Base-by-base conservation (phyloP, 176 grass and related monocot genomes). In the Lolium rigidum region DNA sequence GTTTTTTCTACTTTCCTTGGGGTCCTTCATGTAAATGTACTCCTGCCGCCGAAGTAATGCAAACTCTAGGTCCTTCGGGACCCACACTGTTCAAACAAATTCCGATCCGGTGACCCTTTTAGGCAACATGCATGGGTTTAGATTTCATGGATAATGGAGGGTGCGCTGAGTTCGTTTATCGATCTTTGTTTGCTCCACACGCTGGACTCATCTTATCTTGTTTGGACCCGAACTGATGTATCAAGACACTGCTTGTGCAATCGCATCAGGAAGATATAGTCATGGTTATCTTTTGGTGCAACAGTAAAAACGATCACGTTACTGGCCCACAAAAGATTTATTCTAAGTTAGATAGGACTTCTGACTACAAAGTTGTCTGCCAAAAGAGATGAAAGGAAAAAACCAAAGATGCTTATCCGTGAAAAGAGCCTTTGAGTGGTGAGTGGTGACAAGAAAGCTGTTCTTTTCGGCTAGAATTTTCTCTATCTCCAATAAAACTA, bases 401-500 rank as follows among this genome's bases (percentile, higher is more conserved):
- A 54, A 54, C 80, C 80, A 74, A 52, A 47, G 16, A 84, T 89
- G 66, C 55, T 84, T 89, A 78, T 87, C 86, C 22, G 14, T 16
- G 86, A 76, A 87, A 87, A 83, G 86, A 22, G 24, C 50, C 50
- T 76, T 77, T 88, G 65, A 70, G 28, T 70, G 62, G 26, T 70
- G 80, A 56, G 56, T 47, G 46, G 46, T 47, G 46, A 47, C 22
- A 49, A 57, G 7, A 82, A 82, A 54, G 56, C 37, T 24, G 50
- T 52, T 47, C 8, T 47, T 47, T 47, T 47, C 46, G 8, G 46
- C 46, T 47, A 47, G 46, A 44, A 44, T 47, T 47, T 47, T 47
- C 7, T 47, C 46, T 47, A 1, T 47, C 46, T 47, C 46, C 6
- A 0, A 47, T 9, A 2, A 47, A 9, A 1, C 46, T 47, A 0